Evolutionary conservation across 2,329 filamentous ascomycete species (phyloP), one percentile per base, ranked within the genome.

Genomic region (Colletotrichum aenigma): DNA sequence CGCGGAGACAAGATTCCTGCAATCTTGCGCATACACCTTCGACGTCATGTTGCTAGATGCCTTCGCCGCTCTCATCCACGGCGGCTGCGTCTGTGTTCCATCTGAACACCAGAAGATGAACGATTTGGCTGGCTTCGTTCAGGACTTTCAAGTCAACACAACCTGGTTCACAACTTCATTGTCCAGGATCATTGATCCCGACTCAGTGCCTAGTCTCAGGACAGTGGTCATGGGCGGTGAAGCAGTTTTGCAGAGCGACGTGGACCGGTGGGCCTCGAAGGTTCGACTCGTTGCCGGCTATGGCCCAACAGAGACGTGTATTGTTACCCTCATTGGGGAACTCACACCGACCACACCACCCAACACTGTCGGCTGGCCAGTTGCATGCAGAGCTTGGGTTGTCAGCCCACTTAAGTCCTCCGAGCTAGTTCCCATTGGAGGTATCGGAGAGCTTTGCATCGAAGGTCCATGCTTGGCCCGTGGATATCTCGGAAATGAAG

Each of bases 281-380:
- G 60, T 65, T 4, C 43, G 66, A 26, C 71, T 74, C 10, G 34
- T 74, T 5, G 26, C 56, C 13, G 71, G 58, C 10, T 74, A 70
- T 21, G 71, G 71, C 15, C 71, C 66, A 4, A 74, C 71, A 10
- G 71, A 74, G 52, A 36, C 71, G 5, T 74, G 71, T 16, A 74
- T 74, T 15, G 24, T 67, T 38, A 64, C 58, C 2, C 36, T 66
- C 1, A 84, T 88, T n/a, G 89, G 88, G 18, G 73, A 71, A 26
- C 55, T 71, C 13, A 67, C 24, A 16, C 60, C 55, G 2, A 24
- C 43, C 15, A 71, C 68, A 12, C 43, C 68, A n/a, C 28, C 69
- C 3, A 62, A 66, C 34, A 67, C 43, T 3, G 15, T 80, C 2
- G 78, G 79, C 0, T 83, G 82, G 56, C 87, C 71, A 0, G 4